phyloP scores from a whole-genome alignment of 371 early-diverging fungal genomes.

The Mortierella sp. region DNA sequence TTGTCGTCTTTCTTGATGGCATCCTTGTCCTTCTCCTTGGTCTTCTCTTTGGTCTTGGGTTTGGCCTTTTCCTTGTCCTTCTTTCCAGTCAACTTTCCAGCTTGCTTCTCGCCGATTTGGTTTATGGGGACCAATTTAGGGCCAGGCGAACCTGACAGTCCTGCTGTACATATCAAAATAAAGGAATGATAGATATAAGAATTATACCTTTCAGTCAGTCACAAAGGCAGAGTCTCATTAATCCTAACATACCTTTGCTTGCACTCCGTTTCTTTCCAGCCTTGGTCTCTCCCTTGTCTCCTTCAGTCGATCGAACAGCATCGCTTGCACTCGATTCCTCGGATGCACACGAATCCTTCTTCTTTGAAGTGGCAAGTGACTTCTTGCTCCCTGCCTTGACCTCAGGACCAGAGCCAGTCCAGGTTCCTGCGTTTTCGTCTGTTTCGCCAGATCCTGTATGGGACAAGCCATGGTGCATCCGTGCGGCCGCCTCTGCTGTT shows the following conservation, averaged over 20 bases:
- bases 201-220: too few relatives aligned
- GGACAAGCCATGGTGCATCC: conserved; percentile 16
- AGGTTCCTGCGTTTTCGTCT: background rate
- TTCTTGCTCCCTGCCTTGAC: conserved; percentile 4
- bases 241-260: conserved; percentile 16
- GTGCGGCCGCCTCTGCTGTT: conserved; percentile 38
- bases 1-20: background rate
- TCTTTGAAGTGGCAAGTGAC: background rate
- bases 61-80: conserved; percentile 19
- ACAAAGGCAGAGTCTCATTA: background rate
- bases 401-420: background rate
- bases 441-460: background rate
- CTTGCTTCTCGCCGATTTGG: conserved; percentile 24
- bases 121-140: conserved; percentile 45
- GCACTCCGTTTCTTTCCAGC: conserved; percentile 17
- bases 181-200: background rate
- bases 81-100: background rate
- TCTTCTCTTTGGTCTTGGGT: conserved; percentile 8
- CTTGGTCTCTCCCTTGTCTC: background rate
- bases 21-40: background rate
- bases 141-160: conserved; percentile 7
- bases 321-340: conserved; percentile 5
- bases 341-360: conserved; percentile 3
- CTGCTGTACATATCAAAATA: background rate
- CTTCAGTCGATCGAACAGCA: conserved; percentile 4